Base-by-base conservation (phyloP, 2,329 filamentous ascomycete genomes). In the Rhynchosporium agropyri region DNA sequence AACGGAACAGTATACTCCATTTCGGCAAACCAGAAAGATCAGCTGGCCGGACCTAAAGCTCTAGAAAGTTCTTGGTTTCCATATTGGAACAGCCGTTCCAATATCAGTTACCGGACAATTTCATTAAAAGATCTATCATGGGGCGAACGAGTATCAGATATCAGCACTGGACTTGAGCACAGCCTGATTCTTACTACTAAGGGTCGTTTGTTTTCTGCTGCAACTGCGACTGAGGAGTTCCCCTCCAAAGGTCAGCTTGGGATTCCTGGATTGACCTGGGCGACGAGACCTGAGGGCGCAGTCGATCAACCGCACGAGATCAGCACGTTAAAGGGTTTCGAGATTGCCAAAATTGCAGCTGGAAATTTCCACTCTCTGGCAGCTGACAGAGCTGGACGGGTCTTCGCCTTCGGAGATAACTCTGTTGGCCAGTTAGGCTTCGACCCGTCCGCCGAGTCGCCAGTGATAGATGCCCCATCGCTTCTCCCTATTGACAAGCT, bases 321-420 rank as follows among this genome's bases (percentile, higher is more conserved):
- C 60, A 81, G 80, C 1, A 85, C 84, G 0, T 79, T 97, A 2
- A 85, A 84, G 61, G 90, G 88, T 4, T 89, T 89, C 67, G 83
- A 90, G 4, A 86, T 95, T 51, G 77, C 80, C 4, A 84, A 90
- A 68, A 88, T 98, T 63, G 93, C 94, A 0, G 80, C 91, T 1
- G 95, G 95, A 29, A 92, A 97, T 73, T 87, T 88, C 68, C 95
- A 99, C 77, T 96, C 92, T 3, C 78, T 96, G 1, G 90, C 87
- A 0, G 81, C 92, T 15, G 91, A 94, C 73, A 84, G 84, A 64
- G 81, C 89, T 58, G 94, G 94, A 15, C 85, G 87, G 15, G 83
- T 95, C 15, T 97, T 95, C 75, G 82, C 87, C 6, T 98, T 96
- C 77, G 95, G 95, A 43, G 93, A 98, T 76, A 98, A 98, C 77